phyloP scores from a whole-genome alignment of 352 stramenopile species.

The Elongisporangium prolatum region DNA sequence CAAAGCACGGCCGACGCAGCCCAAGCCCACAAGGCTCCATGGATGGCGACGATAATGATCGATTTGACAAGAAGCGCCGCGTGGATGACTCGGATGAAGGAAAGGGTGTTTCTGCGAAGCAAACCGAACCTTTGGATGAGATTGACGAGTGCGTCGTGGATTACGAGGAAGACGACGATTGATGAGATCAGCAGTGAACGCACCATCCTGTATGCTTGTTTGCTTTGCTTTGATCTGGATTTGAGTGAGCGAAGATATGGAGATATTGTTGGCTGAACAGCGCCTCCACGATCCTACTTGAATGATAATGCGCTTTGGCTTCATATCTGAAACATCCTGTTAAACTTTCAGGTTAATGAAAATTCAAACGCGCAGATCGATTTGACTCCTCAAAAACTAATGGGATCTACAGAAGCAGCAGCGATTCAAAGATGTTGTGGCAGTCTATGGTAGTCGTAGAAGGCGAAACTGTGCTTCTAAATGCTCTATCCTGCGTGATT shows the following conservation, averaged over 20 bases:
- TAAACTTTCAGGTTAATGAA: constrained; percentile 1
- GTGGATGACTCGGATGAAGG: constrained; percentile 2
- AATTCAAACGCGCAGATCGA: not conserved
- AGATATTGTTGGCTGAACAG: not conserved
- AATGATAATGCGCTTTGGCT: not conserved
- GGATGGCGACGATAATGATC: not conserved
- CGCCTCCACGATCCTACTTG: not conserved
- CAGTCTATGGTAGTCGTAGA: not conserved
- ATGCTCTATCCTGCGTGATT: not conserved
- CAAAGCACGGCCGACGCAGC: constrained; percentile 2
- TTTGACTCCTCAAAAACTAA: not conserved
- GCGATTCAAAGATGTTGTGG: not conserved
- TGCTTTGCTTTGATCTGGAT: constrained; percentile 2
- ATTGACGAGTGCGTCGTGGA: constrained; percentile 80
- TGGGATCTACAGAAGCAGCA: not conserved
- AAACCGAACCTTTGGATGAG: constrained; percentile 38
- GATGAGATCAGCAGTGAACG: constrained; percentile 6
- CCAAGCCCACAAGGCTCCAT: constrained; percentile 4
- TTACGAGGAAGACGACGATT: constrained; percentile 79
- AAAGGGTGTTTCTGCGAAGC: not conserved
- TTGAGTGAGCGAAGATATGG: not conserved
- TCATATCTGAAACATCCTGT: not conserved
- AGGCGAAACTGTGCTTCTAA: not conserved
- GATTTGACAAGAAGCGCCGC: constrained; percentile 12
- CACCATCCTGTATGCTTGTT: constrained; percentile 11